Evolutionary conservation across 495 filamentous ascomycete genomes (phyloP).

Genomic region (Daldinia grandis): DNA sequence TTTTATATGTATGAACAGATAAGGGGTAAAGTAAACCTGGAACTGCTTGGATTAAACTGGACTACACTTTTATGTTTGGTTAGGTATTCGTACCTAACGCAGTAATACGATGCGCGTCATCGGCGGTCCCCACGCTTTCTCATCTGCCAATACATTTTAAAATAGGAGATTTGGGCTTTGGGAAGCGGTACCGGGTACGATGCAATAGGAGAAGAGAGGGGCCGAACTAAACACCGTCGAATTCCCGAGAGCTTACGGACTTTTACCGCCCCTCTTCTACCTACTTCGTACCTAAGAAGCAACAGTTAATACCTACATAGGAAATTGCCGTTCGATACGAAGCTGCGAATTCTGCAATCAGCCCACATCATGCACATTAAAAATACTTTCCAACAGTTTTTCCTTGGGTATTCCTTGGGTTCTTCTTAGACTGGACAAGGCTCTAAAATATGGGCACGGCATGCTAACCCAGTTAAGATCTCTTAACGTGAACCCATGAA

Average conservation of each 20-base stretch:
- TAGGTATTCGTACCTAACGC: not conserved
- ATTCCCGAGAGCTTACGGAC: not conserved
- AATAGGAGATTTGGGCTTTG: not conserved
- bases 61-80: not conserved
- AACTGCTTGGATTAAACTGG: not conserved
- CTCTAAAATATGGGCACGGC: conserved; percentile 25
- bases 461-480: conserved; percentile 28
- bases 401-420: not conserved
- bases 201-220: not conserved
- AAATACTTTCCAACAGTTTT: not conserved
- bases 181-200: not conserved
- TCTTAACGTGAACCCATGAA: not conserved
- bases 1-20: not conserved
- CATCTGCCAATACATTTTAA: not conserved
- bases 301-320: conserved; percentile 3
- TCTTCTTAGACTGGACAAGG: conserved; percentile 1
- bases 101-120: conserved; percentile 2
- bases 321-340: conserved; percentile 30
- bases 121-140: not conserved
- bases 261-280: not conserved
- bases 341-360: conserved; percentile 15
- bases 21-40: not conserved
- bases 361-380: conserved; percentile 24
- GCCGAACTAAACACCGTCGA: conserved; percentile 3
- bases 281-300: too few relatives aligned